Evolutionary conservation across 192 early-diverging fungal species (phyloP).

Genomic region (Coemansia javaensis): DNA sequence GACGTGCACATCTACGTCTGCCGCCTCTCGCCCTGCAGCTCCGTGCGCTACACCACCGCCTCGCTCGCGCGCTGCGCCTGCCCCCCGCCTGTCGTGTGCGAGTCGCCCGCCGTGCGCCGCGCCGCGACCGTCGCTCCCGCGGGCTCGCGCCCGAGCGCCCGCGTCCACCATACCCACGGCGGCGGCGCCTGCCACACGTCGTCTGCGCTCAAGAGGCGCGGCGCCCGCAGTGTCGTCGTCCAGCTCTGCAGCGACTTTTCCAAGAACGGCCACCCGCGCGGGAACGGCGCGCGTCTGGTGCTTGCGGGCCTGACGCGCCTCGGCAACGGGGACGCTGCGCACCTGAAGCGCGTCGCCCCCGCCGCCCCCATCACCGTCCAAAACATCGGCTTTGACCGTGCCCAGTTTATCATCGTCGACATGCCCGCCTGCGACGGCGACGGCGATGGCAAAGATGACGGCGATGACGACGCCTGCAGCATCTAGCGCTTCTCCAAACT

Average conservation of each 20-base stretch:
- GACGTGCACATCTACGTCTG: conserved; percentile 46
- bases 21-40: conserved; percentile 38
- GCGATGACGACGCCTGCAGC: conserved; percentile 18
- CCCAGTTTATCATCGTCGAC: conserved; percentile 45
- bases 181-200: background rate
- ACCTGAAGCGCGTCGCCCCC: conserved; percentile 21
- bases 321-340: conserved; percentile 25
- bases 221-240: conserved; percentile 29
- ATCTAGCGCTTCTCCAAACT: conserved; percentile 4
- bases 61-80: conserved; percentile 1
- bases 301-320: conserved; percentile 37
- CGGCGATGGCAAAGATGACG: conserved; percentile 16
- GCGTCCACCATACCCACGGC: conserved; percentile 12
- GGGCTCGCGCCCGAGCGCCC: too few species aligned
- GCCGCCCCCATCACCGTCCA: conserved; percentile 27
- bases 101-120: conserved; percentile 22
- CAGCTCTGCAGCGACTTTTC: conserved; percentile 31
- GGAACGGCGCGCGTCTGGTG: conserved; percentile 30
- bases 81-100: conserved; percentile 40
- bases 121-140: conserved; percentile 15
- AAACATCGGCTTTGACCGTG: conserved; percentile 38
- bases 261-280: conserved; percentile 16
- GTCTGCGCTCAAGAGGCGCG: background rate
- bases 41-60: conserved; percentile 13
- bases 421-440: conserved; percentile 32